Conservation (phyloP, 2,329 filamentous ascomycete genomes). For the Epichloe gansuensis region DNA sequence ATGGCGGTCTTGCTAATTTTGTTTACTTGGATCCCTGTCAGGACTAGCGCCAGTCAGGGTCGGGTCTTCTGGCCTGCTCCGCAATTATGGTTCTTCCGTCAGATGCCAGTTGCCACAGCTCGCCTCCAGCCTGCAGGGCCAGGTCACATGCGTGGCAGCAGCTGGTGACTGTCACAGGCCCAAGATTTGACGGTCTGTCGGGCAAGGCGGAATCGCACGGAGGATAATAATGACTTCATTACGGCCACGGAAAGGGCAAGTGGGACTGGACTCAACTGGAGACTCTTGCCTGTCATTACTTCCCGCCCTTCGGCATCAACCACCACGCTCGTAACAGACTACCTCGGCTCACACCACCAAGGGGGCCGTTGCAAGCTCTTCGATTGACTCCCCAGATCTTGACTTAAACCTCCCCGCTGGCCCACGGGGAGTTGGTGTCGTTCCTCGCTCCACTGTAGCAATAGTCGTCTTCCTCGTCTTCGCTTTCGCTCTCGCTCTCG, state of each 20-base stretch:
- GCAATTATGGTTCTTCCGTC: constrained; percentile 8
- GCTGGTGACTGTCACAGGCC: neutral
- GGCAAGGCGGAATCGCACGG: neutral
- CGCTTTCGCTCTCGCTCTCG: too few species aligned
- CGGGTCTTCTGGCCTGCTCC: neutral
- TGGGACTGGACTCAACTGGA: neutral
- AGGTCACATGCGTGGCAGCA: constrained; percentile 1
- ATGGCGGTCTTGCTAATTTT: constrained; percentile 7
- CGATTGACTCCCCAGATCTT: too few species aligned
- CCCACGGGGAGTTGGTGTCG: too few species aligned
- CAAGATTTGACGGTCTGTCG: neutral
- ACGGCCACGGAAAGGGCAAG: neutral
- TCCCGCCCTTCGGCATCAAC: constrained; percentile 5
- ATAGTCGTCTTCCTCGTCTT: too few species aligned
- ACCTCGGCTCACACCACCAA: constrained; percentile 4
- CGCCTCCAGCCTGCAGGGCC: neutral
- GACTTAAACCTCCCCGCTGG: too few species aligned
- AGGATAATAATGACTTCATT: constrained; percentile 1
- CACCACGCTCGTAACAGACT: neutral
- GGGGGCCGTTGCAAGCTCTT: too few species aligned
- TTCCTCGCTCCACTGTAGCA: too few species aligned
- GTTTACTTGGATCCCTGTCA: constrained; percentile 18
- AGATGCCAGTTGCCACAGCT: neutral
- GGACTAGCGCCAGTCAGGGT: constrained; percentile 12
- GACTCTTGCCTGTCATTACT: too few species aligned